Evolutionary conservation across 2,329 filamentous ascomycete species (phyloP), one percentile per base, ranked within the genome.

Genomic region (Lecanicillium sp.): DNA sequence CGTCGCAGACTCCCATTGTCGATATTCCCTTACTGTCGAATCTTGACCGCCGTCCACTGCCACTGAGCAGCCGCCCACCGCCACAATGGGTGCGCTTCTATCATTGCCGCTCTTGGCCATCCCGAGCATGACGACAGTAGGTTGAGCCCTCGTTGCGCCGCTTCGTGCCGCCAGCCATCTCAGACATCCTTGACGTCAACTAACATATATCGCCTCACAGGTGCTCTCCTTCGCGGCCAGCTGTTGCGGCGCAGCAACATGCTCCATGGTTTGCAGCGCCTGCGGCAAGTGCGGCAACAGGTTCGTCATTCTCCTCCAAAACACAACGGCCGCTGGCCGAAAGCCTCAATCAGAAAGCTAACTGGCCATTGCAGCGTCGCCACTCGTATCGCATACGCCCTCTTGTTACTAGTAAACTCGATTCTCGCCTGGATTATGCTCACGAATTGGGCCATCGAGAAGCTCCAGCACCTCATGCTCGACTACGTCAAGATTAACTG

Each of bases 351-450:
- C 14, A 27, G 43, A 44, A 41, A 43, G 22, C 38, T 55, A 32
- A 51, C 48, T 37, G 29, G 29, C 14, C 25, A n/a, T 31, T 17
- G 12, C 50, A 94, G 88, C 66, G 89, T 97, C 66, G 89, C 89
- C 41, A 98, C 92, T 50, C 87, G 92, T 69, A 94, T 97, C 66
- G 90, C 86, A 56, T 96, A 95, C 60, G 89, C 92, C 47, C 78
- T 97, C 55, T 83, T 98, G 46, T 84, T 98, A 40, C 80, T 98
- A 49, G 67, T 97, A 63, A 98, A 98, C 73, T 96, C 90, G 43
- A 95, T 97, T 48, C 61, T 97, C 37, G 90, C 92, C 27, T 98
- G 92, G 92, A 87, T 98, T 51, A 95, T 97, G 87, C 87, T 98
- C 66, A 98, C 92, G 17, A 87, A 88, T 38, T 98, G 92, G 92